Percentiles rank a stretch among this genome's conserved stretches.
phyloP scores from a whole-genome alignment of 345 rosid species.

The Dipteronia dyeriana region DNA sequence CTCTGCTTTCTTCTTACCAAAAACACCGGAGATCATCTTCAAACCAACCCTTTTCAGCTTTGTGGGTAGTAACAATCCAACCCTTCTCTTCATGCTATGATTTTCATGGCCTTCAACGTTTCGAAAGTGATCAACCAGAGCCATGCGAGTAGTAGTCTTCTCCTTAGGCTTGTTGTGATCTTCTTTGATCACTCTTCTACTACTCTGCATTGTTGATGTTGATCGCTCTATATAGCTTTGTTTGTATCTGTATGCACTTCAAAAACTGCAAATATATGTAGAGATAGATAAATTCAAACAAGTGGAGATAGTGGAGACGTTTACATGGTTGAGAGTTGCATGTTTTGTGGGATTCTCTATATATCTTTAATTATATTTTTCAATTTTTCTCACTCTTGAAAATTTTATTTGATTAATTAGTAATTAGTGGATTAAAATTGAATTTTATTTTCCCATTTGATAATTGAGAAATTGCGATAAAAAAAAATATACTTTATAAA shows the following conservation, averaged over 20 bases:
- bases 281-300: background rate
- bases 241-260: background rate
- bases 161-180: background rate
- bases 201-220: background rate
- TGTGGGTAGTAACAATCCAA: background rate
- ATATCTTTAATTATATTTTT: background rate
- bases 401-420: background rate
- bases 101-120: background rate
- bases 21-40: constrained; percentile 30
- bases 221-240: background rate
- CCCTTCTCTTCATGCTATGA: constrained; percentile 7
- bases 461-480: too few species aligned
- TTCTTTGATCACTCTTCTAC: background rate
- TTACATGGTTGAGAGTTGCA: constrained; percentile 20
- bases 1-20: constrained; percentile 25
- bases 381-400: background rate
- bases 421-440: too few species aligned
- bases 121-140: background rate
- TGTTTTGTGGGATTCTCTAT: constrained; percentile 20
- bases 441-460: too few species aligned
- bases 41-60: constrained; percentile 26
- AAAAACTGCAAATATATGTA: background rate
- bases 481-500: too few species aligned
- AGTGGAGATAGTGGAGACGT: constrained; percentile 1
- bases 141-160: background rate